phyloP scores from a whole-genome alignment of 768 basidiomycete species.

The Tylopilus vinaceipallidus region DNA sequence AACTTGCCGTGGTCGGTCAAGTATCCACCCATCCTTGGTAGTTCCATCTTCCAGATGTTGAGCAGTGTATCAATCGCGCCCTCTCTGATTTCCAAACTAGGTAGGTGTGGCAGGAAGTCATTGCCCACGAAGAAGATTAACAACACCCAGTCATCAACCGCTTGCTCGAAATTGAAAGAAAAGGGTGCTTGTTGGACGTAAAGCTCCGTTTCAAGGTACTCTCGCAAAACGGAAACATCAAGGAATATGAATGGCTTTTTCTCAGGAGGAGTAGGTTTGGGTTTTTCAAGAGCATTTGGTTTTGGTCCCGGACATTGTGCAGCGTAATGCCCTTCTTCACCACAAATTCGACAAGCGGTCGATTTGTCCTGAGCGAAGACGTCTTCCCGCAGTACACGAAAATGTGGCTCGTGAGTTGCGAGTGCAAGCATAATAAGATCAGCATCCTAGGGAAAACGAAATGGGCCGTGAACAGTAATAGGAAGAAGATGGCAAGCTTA shows the following conservation, averaged over 20 bases:
- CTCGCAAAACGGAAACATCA: conserved; percentile 91
- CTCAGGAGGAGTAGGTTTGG: conserved; percentile 52
- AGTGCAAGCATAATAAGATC: conserved; percentile 98
- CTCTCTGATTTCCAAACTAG: conserved; percentile 97
- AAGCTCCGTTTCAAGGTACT: conserved; percentile 97
- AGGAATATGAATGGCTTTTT: conserved; percentile 99
- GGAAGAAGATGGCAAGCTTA: conserved; percentile 36
- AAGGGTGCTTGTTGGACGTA: conserved; percentile 75
- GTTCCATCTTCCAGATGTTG: conserved; percentile 92
- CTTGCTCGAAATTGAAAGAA: conserved; percentile 91
- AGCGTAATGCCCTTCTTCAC: conserved; percentile 92
- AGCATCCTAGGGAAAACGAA: conserved; percentile 66
- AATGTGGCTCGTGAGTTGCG: conserved; percentile 98
- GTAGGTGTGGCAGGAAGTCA: conserved; percentile 95
- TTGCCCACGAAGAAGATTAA: conserved; percentile 99
- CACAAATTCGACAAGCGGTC: conserved; percentile 86
- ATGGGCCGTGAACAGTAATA: conserved; percentile 3
- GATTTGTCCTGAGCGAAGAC: conserved; percentile 87
- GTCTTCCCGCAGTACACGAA: conserved; percentile 96
- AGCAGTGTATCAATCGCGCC: conserved; percentile 97
- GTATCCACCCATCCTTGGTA: conserved; percentile 97
- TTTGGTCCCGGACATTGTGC: conserved; percentile 88
- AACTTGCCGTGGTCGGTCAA: conserved; percentile 90
- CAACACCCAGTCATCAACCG: conserved; percentile 99
- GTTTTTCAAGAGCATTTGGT: conserved; percentile 50